Conservation (phyloP, 768 basidiomycete genomes). For the Russula abietina region DNA sequence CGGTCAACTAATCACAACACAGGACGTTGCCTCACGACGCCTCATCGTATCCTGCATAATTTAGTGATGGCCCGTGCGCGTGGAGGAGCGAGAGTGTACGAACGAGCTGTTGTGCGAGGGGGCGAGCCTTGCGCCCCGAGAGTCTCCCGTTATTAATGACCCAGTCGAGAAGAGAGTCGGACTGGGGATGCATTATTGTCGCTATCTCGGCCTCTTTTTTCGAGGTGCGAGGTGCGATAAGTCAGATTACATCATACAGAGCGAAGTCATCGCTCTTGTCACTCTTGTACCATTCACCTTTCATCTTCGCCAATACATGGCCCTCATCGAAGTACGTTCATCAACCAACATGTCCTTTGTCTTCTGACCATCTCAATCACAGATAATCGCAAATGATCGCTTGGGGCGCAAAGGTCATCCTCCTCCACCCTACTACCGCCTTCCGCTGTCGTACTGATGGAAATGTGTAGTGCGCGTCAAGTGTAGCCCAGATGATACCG, state of each 20-base stretch:
- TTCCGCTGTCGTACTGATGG: constrained; percentile 1
- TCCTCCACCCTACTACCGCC: not conserved
- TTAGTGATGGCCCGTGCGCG: no score
- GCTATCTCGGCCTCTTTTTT: not conserved
- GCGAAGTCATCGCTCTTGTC: no score
- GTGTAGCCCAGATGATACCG: constrained; percentile 91
- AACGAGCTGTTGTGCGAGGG: constrained; percentile 7
- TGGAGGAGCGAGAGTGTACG: constrained; percentile 5
- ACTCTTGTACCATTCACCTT: not conserved
- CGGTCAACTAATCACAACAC: no score
- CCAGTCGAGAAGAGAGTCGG: not conserved
- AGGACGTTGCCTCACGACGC: no score
- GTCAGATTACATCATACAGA: constrained; percentile 9
- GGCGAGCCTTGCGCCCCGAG: not conserved
- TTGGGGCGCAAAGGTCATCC: constrained; percentile 82
- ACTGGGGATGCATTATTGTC: not conserved
- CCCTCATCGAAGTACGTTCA: constrained; percentile 32
- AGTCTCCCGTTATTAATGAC: not conserved
- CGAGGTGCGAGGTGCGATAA: not conserved
- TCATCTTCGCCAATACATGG: constrained; percentile 24
- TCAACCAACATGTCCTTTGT: not conserved
- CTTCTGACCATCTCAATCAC: constrained; percentile 15
- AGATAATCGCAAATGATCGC: constrained; percentile 96
- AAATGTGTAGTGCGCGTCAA: constrained; percentile 81
- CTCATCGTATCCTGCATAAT: no score